A percentile compares a stretch with the other conserved stretches of the same genome.
Conservation (phyloP, 129 eudicot genomes). For the Pulicaria dysenterica region DNA sequence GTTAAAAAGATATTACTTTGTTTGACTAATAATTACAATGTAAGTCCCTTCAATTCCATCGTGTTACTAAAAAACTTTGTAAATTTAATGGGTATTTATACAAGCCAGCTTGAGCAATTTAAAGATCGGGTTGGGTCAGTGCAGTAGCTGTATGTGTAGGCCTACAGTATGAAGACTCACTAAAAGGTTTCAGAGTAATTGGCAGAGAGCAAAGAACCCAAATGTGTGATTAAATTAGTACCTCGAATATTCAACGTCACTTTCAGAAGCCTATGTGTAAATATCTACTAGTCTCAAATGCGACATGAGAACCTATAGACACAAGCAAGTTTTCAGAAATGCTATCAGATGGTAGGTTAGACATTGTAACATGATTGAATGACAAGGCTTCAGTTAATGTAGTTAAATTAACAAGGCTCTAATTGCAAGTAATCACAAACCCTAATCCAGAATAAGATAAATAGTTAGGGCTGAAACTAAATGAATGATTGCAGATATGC, state of each 20-base stretch:
- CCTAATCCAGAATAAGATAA: background rate
- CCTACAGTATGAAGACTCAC: conserved; percentile 4
- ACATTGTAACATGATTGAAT: background rate
- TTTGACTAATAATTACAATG: background rate
- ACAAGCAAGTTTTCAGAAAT: background rate
- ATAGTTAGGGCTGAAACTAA: background rate
- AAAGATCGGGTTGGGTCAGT: background rate
- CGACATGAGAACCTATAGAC: too few species aligned
- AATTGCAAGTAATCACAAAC: too few species aligned
- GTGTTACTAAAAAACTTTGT: conserved; percentile 1
- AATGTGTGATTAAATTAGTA: background rate
- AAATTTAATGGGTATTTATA: background rate
- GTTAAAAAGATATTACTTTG: background rate
- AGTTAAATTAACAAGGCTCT: background rate
- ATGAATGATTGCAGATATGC: background rate
- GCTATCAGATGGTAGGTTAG: background rate
- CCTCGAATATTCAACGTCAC: background rate
- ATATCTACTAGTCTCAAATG: too few species aligned
- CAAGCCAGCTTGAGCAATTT: background rate
- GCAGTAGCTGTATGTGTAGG: background rate
- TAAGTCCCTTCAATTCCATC: background rate
- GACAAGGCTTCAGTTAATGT: background rate
- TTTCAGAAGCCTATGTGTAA: background rate
- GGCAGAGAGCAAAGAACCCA: background rate
- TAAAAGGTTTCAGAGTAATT: background rate